Base-by-base conservation (phyloP, 768 basidiomycete species). In the Lentinula lateritia region DNA sequence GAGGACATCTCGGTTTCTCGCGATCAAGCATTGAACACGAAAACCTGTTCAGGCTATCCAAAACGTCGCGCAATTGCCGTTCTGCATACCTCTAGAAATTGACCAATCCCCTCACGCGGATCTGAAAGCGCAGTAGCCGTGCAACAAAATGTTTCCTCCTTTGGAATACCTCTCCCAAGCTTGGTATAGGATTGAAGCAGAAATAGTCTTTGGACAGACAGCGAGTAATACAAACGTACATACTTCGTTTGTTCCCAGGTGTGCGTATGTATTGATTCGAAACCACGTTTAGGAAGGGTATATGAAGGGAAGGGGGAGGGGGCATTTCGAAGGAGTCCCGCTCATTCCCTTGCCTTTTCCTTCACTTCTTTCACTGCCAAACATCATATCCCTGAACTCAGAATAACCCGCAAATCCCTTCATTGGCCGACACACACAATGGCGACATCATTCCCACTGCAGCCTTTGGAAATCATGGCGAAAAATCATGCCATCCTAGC, bases 401-500 rank as follows among this genome's bases (percentile, higher is more conserved):
- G 46, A 48, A 48, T 48, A 48, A 48, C 18, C 46, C 5, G 13
- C 43, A 12, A n/a, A n/a, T 46, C 9, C 6, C 8, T n/a, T 5
- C 6, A 16, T 35, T 15, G 36, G 5, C 32, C 23, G 10, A 20
- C n/a, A 57, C 41, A 20, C n/a, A 57, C 41, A 46, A 58, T 58
- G 56, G 20, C 56, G 39, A 58, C 45, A 18, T 53, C 52, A 28
- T 18, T 68, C 20, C 68, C 69, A 28, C 64, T 76, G 48, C 55
- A 48, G 1, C 57, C 69, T 15, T n/a, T 73, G 9, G 79, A 82
- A 64, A 65, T 64, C 55, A 69, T 70, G 39, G 75, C 74, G 13
- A 75, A 69, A 60, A 78, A 69, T 35, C 87, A 89, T 69, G 87
- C 78, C 23, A 70, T 83, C 41, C 71, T 87, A 9, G 80, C 78